Conservation (phyloP, 106 monocot species). For the Alisma plantagoaquatica region DNA sequence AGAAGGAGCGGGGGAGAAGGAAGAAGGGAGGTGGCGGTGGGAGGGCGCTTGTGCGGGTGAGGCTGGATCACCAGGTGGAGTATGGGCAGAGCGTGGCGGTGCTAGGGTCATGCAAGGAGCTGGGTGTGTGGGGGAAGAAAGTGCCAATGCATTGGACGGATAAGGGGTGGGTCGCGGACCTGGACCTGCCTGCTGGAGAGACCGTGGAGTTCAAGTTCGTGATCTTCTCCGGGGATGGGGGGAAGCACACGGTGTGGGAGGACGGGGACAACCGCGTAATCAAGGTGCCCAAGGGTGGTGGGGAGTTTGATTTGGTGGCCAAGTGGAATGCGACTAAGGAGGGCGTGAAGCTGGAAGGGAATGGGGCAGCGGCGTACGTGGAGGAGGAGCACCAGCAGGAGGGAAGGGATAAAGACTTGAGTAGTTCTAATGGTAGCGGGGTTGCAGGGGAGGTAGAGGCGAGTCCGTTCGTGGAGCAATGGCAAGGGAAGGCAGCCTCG, state of each 20-base stretch:
- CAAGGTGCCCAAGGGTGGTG: conserved; percentile 29
- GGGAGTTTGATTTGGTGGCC: conserved; percentile 51
- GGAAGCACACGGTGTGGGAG: conserved; percentile 47
- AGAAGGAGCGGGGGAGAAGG: not conserved
- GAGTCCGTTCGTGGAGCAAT: conserved; percentile 56
- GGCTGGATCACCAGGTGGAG: conserved; percentile 71
- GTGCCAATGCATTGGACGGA: conserved; percentile 59
- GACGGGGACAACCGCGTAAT: conserved; percentile 61
- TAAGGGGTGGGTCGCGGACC: conserved; percentile 51
- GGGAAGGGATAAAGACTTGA: conserved; percentile 11
- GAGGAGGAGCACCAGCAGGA: conserved; percentile 1
- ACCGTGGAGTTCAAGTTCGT: conserved; percentile 67
- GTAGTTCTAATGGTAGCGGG: no score
- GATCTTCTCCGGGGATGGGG: conserved; percentile 17
- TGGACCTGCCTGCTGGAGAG: conserved; percentile 26
- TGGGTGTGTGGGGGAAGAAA: conserved; percentile 63
- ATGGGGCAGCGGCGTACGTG: not conserved
- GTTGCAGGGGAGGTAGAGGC: conserved; percentile 9
- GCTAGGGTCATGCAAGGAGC: conserved; percentile 52
- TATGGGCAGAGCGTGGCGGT: conserved; percentile 73
- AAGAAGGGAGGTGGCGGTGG: conserved; percentile 3
- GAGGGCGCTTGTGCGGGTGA: conserved; percentile 27
- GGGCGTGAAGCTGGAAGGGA: conserved; percentile 24
- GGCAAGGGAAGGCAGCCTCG: conserved; percentile 46
- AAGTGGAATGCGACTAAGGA: conserved; percentile 60